Conservation (phyloP, 2,329 filamentous ascomycete species). For the Mycosphaerelloides madeirae region DNA sequence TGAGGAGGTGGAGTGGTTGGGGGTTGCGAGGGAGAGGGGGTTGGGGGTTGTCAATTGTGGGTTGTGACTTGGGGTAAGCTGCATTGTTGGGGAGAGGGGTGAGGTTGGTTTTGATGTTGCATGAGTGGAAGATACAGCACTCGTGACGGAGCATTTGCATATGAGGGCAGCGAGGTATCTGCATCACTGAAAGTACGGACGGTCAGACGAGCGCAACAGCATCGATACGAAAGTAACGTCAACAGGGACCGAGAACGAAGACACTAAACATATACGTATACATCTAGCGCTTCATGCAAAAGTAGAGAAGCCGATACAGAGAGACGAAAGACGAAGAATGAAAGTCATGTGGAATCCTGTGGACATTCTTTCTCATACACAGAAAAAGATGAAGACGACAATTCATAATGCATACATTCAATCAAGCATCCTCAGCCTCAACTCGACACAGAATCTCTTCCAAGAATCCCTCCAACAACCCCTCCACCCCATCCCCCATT, state of each 20-base stretch:
- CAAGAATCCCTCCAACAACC: slow-evolving; percentile 84
- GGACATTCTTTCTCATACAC: neutral
- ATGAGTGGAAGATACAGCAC: too few species aligned
- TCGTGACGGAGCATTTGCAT: too few species aligned
- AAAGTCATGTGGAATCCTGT: neutral
- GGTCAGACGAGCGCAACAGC: too few species aligned
- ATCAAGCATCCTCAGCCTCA: slow-evolving; percentile 70
- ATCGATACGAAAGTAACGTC: too few species aligned
- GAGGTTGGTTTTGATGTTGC: too few species aligned
- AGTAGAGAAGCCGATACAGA: too few species aligned
- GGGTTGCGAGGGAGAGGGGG: slow-evolving; percentile 43
- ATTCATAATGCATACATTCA: neutral
- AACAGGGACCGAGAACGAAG: too few species aligned
- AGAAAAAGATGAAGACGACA: neutral
- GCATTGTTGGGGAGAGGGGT: neutral
- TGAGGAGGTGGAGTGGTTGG: slow-evolving; percentile 49
- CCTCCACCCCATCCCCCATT: slow-evolving; percentile 86
- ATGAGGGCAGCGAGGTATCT: too few species aligned
- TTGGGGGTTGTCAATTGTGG: slow-evolving; percentile 51
- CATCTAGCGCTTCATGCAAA: too few species aligned
- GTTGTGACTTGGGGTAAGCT: slow-evolving; percentile 32
- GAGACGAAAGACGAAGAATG: neutral
- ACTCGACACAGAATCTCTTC: slow-evolving; percentile 92
- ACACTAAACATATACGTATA: too few species aligned
- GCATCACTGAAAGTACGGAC: too few species aligned